These are phyloP conservation scores for Flaveria ramosissima DNA, from an alignment of 129 eudicot species.

Conservation along the genomic window DNA sequence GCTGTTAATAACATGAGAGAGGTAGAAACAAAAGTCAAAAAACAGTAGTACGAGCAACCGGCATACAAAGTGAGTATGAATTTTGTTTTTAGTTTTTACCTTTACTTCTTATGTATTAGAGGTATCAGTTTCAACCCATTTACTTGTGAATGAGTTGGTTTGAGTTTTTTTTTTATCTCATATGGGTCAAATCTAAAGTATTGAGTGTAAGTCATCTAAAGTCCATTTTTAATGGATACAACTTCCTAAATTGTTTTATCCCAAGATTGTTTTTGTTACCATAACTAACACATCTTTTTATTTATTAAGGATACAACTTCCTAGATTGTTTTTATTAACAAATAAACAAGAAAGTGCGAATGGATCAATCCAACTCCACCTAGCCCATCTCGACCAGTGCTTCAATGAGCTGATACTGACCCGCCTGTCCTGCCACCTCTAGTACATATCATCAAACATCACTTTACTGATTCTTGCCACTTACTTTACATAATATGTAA, in stretches of 20 bases:
- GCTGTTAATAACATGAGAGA: conserved; percentile 49
- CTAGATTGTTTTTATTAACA: background rate
- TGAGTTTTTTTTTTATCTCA: background rate
- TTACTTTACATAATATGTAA: background rate
- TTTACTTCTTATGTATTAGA: background rate
- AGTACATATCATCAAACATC: background rate
- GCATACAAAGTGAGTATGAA: conserved; percentile 18
- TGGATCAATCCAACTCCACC: background rate
- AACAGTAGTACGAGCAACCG: conserved; percentile 8
- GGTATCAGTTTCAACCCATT: background rate
- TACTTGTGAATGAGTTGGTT: background rate
- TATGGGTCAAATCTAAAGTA: background rate
- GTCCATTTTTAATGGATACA: background rate
- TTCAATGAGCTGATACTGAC: background rate
- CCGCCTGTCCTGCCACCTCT: background rate
- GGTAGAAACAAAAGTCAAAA: conserved; percentile 42
- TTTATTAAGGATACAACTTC: too few species aligned
- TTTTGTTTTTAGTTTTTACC: background rate
- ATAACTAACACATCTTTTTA: background rate
- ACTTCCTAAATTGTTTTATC: background rate
- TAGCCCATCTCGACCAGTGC: background rate
- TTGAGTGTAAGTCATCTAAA: background rate
- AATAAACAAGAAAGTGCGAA: background rate
- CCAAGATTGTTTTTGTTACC: background rate
- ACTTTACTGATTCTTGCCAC: background rate